phyloP scores from a whole-genome alignment of 805 yeast genomes.

The Candida nitratophila region DNA sequence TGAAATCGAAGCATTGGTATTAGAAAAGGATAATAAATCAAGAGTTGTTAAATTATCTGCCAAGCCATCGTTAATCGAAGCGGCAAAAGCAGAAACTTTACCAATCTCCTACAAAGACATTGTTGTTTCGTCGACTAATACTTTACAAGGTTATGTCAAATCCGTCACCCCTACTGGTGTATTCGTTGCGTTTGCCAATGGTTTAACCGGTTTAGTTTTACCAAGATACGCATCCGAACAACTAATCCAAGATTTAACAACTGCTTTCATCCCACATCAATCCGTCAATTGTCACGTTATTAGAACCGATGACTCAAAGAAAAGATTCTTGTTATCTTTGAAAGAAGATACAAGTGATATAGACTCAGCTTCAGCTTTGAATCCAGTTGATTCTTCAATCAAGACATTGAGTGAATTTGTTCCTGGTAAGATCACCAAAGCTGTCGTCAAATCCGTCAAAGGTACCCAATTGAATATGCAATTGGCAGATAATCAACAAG shows the following conservation, averaged over 20 bases:
- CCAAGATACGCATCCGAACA: conserved; percentile 62
- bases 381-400: conserved; percentile 55
- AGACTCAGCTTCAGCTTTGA: conserved; percentile 24
- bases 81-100: conserved; percentile 44
- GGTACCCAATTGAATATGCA: conserved; percentile 68
- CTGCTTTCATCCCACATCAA: conserved; percentile 56
- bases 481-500: conserved; percentile 71
- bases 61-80: conserved; percentile 61
- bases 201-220: conserved; percentile 75
- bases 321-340: conserved; percentile 64
- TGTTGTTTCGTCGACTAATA: conserved; percentile 30
- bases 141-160: conserved; percentile 66
- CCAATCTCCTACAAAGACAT: conserved; percentile 61
- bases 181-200: conserved; percentile 75
- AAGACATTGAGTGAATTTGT: conserved; percentile 41
- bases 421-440: conserved; percentile 58
- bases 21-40: conserved; percentile 58
- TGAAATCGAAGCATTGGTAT: conserved; percentile 47
- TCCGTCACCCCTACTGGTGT: conserved; percentile 76
- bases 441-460: conserved; percentile 53
- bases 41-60: conserved; percentile 56
- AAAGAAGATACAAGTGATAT: conserved; percentile 23
- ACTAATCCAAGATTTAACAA: conserved; percentile 44
- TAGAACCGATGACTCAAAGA: conserved; percentile 59
- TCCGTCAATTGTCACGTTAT: conserved; percentile 64